Base-by-base conservation (phyloP, 495 filamentous ascomycete species). In the Cairneyella variabilis region DNA sequence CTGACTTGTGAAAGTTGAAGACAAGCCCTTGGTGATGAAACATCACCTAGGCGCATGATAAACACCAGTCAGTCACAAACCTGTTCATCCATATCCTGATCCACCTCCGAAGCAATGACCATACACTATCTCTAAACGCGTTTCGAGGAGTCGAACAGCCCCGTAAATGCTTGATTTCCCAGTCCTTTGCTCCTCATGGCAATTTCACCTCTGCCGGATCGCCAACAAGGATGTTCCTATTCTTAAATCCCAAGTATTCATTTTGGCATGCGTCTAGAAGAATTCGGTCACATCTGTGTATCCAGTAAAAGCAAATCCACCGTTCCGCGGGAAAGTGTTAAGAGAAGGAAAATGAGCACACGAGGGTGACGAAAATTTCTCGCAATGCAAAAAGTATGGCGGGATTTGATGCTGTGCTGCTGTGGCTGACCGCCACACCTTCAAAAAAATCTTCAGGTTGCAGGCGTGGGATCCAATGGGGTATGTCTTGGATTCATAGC, bases 201-300 rank as follows among this genome's bases (percentile, higher is more conserved):
- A 51, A 51, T 51, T 38, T 51, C 48, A 51, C 14, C 39, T 17
- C 3, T 53, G 50, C 50, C 23, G 40, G 38, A 53, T 44, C 40
- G 50, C 11, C 50, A 21, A n/a, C 39, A 8, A 45, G 50, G 50
- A 53, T 37, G 8, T 7, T 18, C 38, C 38, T 41, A 9, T 41
- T 11, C 23, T 44, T 21, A 44, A 44, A 3, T 34, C 30, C 30
- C 30, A 34, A 34, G 14, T 8, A n/a, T n/a, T n/a, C n/a, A n/a
- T n/a, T n/a, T n/a, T n/a, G n/a, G n/a, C n/a, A n/a, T n/a, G n/a
- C n/a, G n/a, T n/a, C n/a, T n/a, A n/a, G n/a, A n/a, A n/a, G n/a
- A n/a, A n/a, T n/a, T n/a, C n/a, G n/a, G n/a, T n/a, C n/a, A n/a
- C n/a, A n/a, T n/a, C n/a, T n/a, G n/a, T n/a, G n/a, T n/a, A n/a